phyloP scores from a whole-genome alignment of 2,329 filamentous ascomycete genomes.

The Aspergillus sp. region DNA sequence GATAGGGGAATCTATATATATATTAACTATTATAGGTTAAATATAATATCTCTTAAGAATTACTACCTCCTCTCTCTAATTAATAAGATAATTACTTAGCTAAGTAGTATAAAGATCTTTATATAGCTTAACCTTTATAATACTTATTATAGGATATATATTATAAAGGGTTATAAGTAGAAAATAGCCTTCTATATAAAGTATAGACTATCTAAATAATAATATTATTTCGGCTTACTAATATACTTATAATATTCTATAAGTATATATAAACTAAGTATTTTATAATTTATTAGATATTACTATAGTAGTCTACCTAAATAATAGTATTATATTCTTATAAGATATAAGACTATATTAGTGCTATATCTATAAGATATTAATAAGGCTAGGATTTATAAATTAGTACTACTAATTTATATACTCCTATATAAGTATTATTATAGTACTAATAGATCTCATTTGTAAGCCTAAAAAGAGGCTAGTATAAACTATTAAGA shows the following conservation, averaged over 20 bases:
- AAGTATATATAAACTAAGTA: neutral
- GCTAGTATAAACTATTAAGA: neutral
- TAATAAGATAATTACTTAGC: neutral
- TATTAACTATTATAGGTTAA: too few species aligned
- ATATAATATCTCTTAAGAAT: neutral
- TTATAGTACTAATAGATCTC: neutral
- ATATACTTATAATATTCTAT: neutral
- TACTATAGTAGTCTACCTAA: too few species aligned
- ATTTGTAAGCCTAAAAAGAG: neutral
- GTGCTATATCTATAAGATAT: too few species aligned
- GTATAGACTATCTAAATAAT: neutral
- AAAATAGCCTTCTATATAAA: too few species aligned
- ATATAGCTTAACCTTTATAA: neutral
- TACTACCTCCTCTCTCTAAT: neutral
- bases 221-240: neutral
- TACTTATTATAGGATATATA: conserved; percentile 1
- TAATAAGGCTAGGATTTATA: too few species aligned
- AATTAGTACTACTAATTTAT: conserved; percentile 1
- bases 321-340: too few species aligned
- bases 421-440: neutral
- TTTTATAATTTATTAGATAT: too few species aligned
- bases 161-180: neutral
- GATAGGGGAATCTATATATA: too few species aligned
- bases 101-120: neutral
- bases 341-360: too few species aligned